These are phyloP conservation scores for Tritrichomonas foetus DNA, from an alignment of 208 protist species.

Conservation along the genomic window DNA sequence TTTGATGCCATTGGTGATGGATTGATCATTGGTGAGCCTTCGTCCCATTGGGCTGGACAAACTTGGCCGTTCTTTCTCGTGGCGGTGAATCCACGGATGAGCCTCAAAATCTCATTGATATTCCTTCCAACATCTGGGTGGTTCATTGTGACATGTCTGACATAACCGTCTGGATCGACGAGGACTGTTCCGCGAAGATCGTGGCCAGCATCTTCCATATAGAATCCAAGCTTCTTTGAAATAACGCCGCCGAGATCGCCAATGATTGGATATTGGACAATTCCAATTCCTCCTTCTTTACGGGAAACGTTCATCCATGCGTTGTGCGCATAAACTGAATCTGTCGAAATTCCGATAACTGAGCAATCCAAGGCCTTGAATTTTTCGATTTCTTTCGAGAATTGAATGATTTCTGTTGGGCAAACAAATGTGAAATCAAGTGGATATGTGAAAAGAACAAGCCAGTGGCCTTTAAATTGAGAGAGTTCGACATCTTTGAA, in stretches of 20 bases:
- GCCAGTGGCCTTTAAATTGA: no score
- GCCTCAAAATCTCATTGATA: constrained; percentile 7
- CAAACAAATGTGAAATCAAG: constrained; percentile 42
- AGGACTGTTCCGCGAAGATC: background rate
- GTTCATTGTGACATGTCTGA: constrained; percentile 3
- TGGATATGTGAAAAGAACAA: constrained; percentile 37
- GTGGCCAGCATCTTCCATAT: background rate
- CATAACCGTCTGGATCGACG: background rate
- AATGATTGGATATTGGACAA: constrained; percentile 64
- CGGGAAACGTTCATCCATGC: constrained; percentile 83
- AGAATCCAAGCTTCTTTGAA: constrained; percentile 66
- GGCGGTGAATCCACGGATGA: background rate
- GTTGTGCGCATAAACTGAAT: constrained; percentile 72
- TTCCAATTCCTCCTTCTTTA: constrained; percentile 85
- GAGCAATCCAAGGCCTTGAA: background rate
- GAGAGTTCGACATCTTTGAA: no score
- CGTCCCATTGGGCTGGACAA: constrained; percentile 26
- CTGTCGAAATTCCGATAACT: constrained; percentile 16
- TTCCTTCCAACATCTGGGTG: constrained; percentile 34
- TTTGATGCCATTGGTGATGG: no score
- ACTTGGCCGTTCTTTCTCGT: no score
- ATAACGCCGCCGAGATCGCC: constrained; percentile 84
- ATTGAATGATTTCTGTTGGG: no score
- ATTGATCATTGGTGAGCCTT: background rate
- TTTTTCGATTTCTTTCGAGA: no score